Conservation (phyloP, 2,329 filamentous ascomycete species). For the Tolypocladium tundrense region DNA sequence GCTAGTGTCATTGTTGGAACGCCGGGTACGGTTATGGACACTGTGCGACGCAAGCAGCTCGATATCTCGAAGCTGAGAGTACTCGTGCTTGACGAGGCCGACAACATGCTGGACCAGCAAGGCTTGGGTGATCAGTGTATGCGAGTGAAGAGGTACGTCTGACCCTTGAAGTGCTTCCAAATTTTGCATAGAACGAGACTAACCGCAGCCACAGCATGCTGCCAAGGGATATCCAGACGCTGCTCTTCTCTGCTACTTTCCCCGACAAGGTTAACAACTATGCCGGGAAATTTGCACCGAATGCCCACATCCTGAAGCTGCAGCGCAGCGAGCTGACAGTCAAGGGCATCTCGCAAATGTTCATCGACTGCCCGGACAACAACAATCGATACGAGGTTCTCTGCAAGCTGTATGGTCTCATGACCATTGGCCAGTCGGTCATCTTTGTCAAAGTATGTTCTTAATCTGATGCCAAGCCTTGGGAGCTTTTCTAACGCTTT, state of each 20-base stretch:
- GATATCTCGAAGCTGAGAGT: conserved; percentile 64
- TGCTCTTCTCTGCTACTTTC: conserved; percentile 93
- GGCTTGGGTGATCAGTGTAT: conserved; percentile 92
- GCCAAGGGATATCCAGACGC: conserved; percentile 67
- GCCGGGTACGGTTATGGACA: conserved; percentile 83
- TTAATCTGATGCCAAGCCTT: background rate
- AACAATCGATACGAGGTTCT: conserved; percentile 79
- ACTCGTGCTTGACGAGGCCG: conserved; percentile 89
- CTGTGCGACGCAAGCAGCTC: conserved; percentile 68
- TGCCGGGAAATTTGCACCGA: conserved; percentile 73
- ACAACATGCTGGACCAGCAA: conserved; percentile 97
- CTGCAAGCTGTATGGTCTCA: conserved; percentile 86
- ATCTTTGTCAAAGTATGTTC: conserved; percentile 79
- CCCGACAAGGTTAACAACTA: conserved; percentile 78
- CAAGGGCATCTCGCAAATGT: conserved; percentile 95
- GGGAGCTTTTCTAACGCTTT: background rate
- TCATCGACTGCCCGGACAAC: conserved; percentile 81
- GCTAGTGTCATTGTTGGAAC: conserved; percentile 85
- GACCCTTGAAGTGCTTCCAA: background rate
- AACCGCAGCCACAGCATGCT: conserved; percentile 47
- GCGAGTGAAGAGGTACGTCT: conserved; percentile 64
- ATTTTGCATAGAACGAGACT: conserved; percentile 10
- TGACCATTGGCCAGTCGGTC: conserved; percentile 95
- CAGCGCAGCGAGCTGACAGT: conserved; percentile 89
- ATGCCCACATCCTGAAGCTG: conserved; percentile 77